Percentiles rank a stretch among this genome's conserved stretches.
Evolutionary conservation across 2,329 filamentous ascomycete species (phyloP).

Genomic region (Calcarisporium arbuscula): DNA sequence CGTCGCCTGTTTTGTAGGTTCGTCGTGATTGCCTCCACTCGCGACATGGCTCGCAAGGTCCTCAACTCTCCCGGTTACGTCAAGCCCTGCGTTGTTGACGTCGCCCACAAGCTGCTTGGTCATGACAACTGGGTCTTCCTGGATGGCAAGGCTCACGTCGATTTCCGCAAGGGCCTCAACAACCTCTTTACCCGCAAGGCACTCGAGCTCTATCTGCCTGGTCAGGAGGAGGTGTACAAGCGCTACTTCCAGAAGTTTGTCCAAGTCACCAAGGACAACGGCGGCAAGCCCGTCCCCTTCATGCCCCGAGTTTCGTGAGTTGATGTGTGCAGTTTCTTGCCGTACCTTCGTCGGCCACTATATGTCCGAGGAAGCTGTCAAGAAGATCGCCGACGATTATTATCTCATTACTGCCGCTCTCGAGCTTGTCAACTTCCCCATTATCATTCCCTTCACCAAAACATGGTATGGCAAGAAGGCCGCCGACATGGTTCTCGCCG

Average conservation of each 20-base stretch:
- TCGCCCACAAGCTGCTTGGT: conserved; percentile 87
- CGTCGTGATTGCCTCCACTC: conserved; percentile 90
- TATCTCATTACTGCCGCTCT: conserved; percentile 93
- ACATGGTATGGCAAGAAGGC: conserved; percentile 97
- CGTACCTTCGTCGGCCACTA: conserved; percentile 97
- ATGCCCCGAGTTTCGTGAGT: conserved; percentile 88
- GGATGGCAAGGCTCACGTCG: conserved; percentile 89
- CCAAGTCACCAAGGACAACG: conserved; percentile 63
- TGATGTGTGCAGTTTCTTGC: conserved; percentile 92
- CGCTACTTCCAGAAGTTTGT: conserved; percentile 78
- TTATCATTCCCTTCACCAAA: conserved; percentile 91
- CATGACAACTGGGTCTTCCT: conserved; percentile 95
- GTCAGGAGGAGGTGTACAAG: conserved; percentile 88
- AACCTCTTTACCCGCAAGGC: conserved; percentile 88
- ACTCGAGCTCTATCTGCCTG: conserved; percentile 80
- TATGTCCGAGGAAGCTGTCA: conserved; percentile 81
- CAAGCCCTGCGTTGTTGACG: conserved; percentile 94
- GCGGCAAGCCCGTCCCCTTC: conserved; percentile 72
- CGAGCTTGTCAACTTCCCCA: conserved; percentile 96
- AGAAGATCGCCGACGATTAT: conserved; percentile 94
- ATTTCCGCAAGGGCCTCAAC: conserved; percentile 96
- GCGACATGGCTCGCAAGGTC: conserved; percentile 92
- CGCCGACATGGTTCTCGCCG: conserved; percentile 81
- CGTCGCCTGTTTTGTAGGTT: conserved; percentile 51
- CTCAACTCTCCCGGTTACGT: conserved; percentile 90